A percentile compares a stretch with the other conserved stretches of the same genome.
Evolutionary conservation across 2,329 filamentous ascomycete genomes (phyloP).

Genomic region (Ascochyta lentis): DNA sequence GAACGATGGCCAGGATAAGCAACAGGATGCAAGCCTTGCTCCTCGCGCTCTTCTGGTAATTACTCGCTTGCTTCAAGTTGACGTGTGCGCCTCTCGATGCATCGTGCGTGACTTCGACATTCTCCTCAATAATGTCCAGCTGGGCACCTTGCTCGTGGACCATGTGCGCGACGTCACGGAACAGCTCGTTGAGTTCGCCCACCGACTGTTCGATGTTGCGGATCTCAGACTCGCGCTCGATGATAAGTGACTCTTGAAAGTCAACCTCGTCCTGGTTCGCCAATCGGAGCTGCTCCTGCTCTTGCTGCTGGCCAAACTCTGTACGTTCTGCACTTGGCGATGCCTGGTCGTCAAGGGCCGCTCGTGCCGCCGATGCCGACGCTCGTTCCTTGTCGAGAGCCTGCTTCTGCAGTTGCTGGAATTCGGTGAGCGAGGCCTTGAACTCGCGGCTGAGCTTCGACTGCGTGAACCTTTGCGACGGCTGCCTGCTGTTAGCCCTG

Average conservation of each 20-base stretch:
- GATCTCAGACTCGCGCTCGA: slow-evolving; percentile 96
- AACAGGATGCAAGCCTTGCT: slow-evolving; percentile 94
- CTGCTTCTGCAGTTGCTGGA: slow-evolving; percentile 87
- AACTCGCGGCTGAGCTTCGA: slow-evolving; percentile 95
- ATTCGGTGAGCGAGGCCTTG: slow-evolving; percentile 84
- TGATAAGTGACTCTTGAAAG: slow-evolving; percentile 94
- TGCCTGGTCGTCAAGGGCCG: slow-evolving; percentile 71
- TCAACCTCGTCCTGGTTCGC: slow-evolving; percentile 95
- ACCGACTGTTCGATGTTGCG: slow-evolving; percentile 97
- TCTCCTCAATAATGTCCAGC: slow-evolving; percentile 85
- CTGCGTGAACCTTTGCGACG: slow-evolving; percentile 94
- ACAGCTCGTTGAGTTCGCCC: slow-evolving; percentile 93
- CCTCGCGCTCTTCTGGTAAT: slow-evolving; percentile 93
- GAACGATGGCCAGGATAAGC: slow-evolving; percentile 84
- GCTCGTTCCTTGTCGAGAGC: slow-evolving; percentile 93
- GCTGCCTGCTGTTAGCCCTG: slow-evolving; percentile 58
- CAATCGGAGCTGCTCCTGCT: slow-evolving; percentile 74
- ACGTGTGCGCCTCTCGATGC: slow-evolving; percentile 85
- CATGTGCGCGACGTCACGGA: slow-evolving; percentile 97
- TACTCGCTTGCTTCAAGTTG: slow-evolving; percentile 82
- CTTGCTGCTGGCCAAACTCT: slow-evolving; percentile 62
- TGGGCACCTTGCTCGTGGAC: slow-evolving; percentile 91
- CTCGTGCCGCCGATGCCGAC: slow-evolving; percentile 80
- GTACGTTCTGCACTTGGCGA: slow-evolving; percentile 52
- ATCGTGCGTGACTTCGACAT: slow-evolving; percentile 81